Evolutionary conservation across 2,329 filamentous ascomycete genomes (phyloP), one percentile per base, ranked within the genome.

Genomic region (Laburnicola sp.): DNA sequence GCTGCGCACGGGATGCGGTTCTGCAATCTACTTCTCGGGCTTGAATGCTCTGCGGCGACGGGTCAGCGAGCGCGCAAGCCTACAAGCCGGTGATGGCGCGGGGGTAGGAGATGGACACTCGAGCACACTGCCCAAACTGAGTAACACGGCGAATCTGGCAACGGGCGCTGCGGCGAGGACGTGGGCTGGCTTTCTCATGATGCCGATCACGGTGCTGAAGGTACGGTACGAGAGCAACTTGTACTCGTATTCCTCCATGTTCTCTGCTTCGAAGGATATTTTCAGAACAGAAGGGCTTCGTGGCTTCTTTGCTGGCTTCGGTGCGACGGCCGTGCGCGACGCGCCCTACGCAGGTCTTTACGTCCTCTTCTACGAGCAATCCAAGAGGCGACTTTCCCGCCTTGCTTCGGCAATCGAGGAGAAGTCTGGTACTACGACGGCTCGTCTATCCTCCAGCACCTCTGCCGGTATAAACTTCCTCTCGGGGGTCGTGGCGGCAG

Each of bases 341-440:
- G 94, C 92, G n/a, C 94, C 94, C 0, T 97, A 97, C 70, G 94
- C 94, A 0, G 94, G 94, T 0, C 79, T 97, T 11, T 99, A 99
- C 68, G 91, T 99, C 0, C 78, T 97, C 6, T 89, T 96, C 62
- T 99, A 99, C 74, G 94, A 99, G 75, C 83, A 89, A 66, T 80
- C 85, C 50, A 96, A 96, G 74, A 82, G 79, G 43, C 76, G 79
- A 10, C 76, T 94, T n/a, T 69, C 61, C 4, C 55, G 27, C 43
- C 58, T 60, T 11, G 70, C 66, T 2, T 68, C 69, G 11, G 62
- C 54, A 42, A 64, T 70, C 25, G 64, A 70, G 43, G 60, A 67
- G 37, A 56, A 53, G 6, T 60, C 64, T 1, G 57, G 57, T 10
- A 67, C 67, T 54, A 28, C 61, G 4, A 21, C 42, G 1, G 50